Percentiles rank a stretch among this genome's conserved stretches.
Evolutionary conservation across 352 stramenopile genomes (phyloP).

Genomic region (Aphanomyces euteiches): DNA sequence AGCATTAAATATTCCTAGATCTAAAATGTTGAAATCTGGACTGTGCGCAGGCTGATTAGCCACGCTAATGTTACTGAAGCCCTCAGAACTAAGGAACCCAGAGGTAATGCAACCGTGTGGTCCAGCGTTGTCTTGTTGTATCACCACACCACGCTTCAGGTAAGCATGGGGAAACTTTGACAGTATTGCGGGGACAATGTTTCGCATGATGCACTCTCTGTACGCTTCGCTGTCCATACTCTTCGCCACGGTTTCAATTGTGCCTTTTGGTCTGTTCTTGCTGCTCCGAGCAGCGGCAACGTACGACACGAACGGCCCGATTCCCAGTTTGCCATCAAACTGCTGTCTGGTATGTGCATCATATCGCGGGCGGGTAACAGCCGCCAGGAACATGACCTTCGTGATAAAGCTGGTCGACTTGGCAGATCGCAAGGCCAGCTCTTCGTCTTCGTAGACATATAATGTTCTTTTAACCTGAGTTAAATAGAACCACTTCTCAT

Average conservation of each 20-base stretch:
- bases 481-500: neutral
- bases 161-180: neutral
- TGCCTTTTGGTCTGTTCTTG: neutral
- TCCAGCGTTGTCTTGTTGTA: neutral
- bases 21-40: constrained; percentile 11
- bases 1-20: neutral
- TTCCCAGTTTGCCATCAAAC: neutral
- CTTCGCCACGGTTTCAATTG: neutral
- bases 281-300: neutral
- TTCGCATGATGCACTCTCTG: neutral
- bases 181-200: neutral
- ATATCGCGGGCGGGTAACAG: neutral
- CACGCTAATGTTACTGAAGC: neutral
- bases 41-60: neutral
- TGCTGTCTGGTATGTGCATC: neutral
- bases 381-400: constrained; percentile 4
- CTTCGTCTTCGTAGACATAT: constrained; percentile 1
- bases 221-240: neutral
- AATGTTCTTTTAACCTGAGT: neutral
- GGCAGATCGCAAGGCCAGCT: neutral
- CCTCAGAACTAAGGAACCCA: neutral
- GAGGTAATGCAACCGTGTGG: neutral
- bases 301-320: neutral
- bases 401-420: constrained; percentile 3
- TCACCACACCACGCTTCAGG: neutral